Evolutionary conservation across 306 rosid genomes (phyloP).

Genomic region (Vicia villosa): DNA sequence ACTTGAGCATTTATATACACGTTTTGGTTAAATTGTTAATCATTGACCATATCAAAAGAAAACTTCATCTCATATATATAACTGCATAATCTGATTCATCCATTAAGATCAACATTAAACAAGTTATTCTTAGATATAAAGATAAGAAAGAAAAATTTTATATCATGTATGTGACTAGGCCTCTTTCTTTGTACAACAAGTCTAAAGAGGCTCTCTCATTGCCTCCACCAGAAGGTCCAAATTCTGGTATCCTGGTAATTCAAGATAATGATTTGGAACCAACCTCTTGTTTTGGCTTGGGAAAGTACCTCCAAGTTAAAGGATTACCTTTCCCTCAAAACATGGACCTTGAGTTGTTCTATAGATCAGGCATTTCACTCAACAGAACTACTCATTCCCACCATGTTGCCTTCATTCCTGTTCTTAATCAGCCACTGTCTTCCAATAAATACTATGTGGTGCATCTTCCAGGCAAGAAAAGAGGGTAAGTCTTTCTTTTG

Average conservation of each 20-base stretch:
- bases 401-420: constrained; percentile 69
- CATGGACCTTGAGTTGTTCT: constrained; percentile 53
- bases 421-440: constrained; percentile 61
- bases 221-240: constrained; percentile 65
- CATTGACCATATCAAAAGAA: constrained; percentile 27
- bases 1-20: constrained; percentile 13
- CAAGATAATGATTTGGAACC: constrained; percentile 56
- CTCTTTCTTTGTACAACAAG: constrained; percentile 52
- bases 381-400: constrained; percentile 44
- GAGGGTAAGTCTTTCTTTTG: constrained; percentile 62
- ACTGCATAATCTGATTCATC: not conserved
- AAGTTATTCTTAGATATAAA: not conserved
- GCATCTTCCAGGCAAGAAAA: constrained; percentile 47
- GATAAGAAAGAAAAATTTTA: constrained; percentile 1
- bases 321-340: constrained; percentile 75
- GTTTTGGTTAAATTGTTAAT: not conserved
- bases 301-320: constrained; percentile 40
- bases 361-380: constrained; percentile 52
- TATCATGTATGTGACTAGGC: constrained; percentile 68
- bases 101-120: not conserved
- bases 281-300: constrained; percentile 51
- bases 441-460: constrained; percentile 69
- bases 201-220: constrained; percentile 39
- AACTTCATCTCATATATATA: constrained; percentile 7
- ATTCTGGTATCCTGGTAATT: constrained; percentile 64